Evolutionary conservation across 164 flowering plant genomes (phyloP), one percentile per base, ranked within the genome.

Genomic region (Aristolochia californica): DNA sequence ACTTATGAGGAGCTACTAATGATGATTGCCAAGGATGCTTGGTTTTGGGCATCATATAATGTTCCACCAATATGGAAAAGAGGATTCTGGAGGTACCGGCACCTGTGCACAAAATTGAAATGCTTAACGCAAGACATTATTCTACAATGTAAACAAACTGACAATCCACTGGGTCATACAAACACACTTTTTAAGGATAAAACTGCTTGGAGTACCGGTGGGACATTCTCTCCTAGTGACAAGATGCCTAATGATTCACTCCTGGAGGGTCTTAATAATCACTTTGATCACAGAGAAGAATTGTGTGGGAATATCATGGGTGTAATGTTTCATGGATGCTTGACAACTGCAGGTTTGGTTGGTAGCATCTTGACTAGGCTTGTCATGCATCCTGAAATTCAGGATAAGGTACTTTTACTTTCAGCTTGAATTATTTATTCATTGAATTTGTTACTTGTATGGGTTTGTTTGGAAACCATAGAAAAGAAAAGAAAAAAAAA

Each of bases 291-390:
- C 17, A 63, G 40, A 34, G 76, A 74, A 51, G 85, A 78, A 53
- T 66, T 71, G 24, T 78, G 71, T 71, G 85, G 76, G 17, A 73
- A 77, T 57, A 65, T 76, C 53, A 75, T 78, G 78, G 73, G 80
- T 51, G 53, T 83, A 57, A 79, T 81, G 83, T 81, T 78, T 68
- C 85, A 83, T 66, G 85, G 89, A 27, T 76, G 78, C 62, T 61
- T 78, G 40, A 69, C 85, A 15, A 73, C 74, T 48, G 71, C 80
- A 14, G 72, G 77, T 50, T 65, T 83, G 62, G 78, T 83, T 62
- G 61, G 64, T 23, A 76, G 66, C 65, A 60, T 83, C 47, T 69
- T 79, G 63, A 56, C 72, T 22, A 79, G 77, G 70, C 83, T 83
- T 68, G 79, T 58, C 21, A 69, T 65, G 59, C 78, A 83, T 64